Evolutionary conservation across 441 rosid species (phyloP), one percentile per base, ranked within the genome.

Genomic region (Pelargonium myrrhifolium): DNA sequence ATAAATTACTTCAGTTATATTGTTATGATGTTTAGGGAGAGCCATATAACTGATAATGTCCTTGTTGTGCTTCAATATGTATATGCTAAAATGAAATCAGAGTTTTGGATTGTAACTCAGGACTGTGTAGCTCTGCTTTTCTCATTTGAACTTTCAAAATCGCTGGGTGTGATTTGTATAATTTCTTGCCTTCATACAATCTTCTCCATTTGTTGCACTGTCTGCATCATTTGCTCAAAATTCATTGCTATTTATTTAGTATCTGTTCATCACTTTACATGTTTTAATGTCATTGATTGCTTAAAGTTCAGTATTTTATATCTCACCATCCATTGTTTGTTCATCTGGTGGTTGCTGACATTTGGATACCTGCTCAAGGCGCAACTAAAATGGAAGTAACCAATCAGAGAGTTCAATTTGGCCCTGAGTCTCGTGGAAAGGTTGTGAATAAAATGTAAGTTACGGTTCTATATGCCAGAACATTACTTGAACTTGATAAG

Each of bases 371-470:
- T 51, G 58, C 58, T 51, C 18, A 17, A 51, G 58, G 58, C 18
- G 2, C 18, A 51, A 17, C 22, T 51, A 51, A 51, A 51, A 62
- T 31, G 71, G 67, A 68, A 6, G 71, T 51, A 9, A 40, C 42
- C 35, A 71, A 72, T 55, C 67, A 67, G 71, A 62, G 71, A 63
- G n/a, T 2, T 56, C 71, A 63, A 10, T 60, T 72, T 66, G 43
- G 67, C 1, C 58, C 20, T 10, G 75, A 68, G 0, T 67, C 71
- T 5, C 56, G 75, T 15, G 42, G 37, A 0, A 68, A 66, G 70
- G 64, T 72, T 3, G 75, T 72, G 51, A 67, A 72, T 37, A 62
- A 67, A 71, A 72, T 72, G 75, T 72, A 64, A 72, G 71, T 69
- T 18, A 15, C 31, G 26, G 4, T 64, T 62, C 26, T 22, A 42